Base-by-base conservation (phyloP, 2,329 filamentous ascomycete species). In the Aspergillus melleus region DNA sequence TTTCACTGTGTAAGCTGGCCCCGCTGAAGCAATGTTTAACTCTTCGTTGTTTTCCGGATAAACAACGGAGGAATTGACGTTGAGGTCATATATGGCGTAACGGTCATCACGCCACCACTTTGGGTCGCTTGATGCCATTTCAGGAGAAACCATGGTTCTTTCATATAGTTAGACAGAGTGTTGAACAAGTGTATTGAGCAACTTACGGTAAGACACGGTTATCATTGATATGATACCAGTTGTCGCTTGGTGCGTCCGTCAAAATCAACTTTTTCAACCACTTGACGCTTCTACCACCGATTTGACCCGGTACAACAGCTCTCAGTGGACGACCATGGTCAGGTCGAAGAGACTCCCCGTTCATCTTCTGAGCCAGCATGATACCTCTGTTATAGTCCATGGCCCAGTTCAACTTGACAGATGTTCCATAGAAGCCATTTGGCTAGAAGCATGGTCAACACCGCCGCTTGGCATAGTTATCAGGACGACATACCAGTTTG, bases 181-280 rank as follows among this genome's bases (percentile, higher is more conserved):
- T 6, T 4, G 42, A 44, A 16, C 4, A 19, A 24, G 11, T 2
- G 9, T 46, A 3, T 3, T 3, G 3, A 19, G 50, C 12, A 5
- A 76, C 80, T 70, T 68, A 83, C 65, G 93, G 93, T 44, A 97
- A 78, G 1, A 97, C 92, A 60, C 92, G 83, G 72, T 97, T 97
- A 74, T 97, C 93, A 75, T 95, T 93, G 63, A 96, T 92, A 74
- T 97, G 93, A 69, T 96, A 96, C 91, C 92, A 96, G 71, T 96
- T 96, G 63, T 94, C 89, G 71, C 92, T 96, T 0, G 92, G 92
- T 24, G 83, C 80, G 10, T 88, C 84, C 0, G 92, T 94, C 54
- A 97, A 75, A 49, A 92, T 89, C 61, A 97, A 84, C 64, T 83
- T 88, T 78, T 89, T 94, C 60, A 97, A 74, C 93, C 93, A 97